These are phyloP conservation scores for Leptosphaerulina australis DNA, from an alignment of 2,329 filamentous ascomycete genomes.

Conservation along the genomic window DNA sequence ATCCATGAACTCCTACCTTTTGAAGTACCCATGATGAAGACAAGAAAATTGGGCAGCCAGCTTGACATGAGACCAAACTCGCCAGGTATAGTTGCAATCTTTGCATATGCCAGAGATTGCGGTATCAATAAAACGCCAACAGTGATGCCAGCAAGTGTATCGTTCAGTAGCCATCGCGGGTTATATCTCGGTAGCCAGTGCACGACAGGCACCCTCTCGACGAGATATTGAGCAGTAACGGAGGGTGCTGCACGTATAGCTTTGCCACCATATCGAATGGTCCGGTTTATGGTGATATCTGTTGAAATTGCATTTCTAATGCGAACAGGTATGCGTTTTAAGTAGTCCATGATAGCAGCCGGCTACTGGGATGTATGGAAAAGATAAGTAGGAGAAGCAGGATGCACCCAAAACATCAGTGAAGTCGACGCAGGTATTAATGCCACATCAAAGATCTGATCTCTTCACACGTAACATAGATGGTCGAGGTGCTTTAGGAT, in stretches of 20 bases:
- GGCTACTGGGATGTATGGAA: not conserved
- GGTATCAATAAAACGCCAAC: constrained; percentile 83
- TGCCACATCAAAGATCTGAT: not conserved
- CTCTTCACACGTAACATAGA: not conserved
- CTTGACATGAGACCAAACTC: constrained; percentile 86
- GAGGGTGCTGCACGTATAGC: constrained; percentile 55
- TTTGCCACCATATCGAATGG: constrained; percentile 38
- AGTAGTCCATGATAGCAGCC: constrained; percentile 30
- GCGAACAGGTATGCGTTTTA: constrained; percentile 23
- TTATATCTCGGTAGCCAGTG: constrained; percentile 69
- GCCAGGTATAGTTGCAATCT: constrained; percentile 88
- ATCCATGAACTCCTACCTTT: constrained; percentile 24
- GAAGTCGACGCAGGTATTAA: not conserved
- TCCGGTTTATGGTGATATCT: constrained; percentile 39
- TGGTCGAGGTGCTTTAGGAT: not conserved
- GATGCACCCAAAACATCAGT: not conserved
- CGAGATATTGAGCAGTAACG: constrained; percentile 60
- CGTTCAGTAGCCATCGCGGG: constrained; percentile 65
- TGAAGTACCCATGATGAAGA: constrained; percentile 90
- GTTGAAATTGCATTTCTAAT: constrained; percentile 28
- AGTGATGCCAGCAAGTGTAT: constrained; percentile 68
- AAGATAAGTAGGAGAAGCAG: not conserved
- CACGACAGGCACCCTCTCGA: constrained; percentile 66
- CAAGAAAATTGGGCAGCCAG: constrained; percentile 92
- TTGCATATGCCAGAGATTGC: constrained; percentile 95